Base-by-base conservation (phyloP, 352 stramenopile species). In the Globisporangium heterothallicum region DNA sequence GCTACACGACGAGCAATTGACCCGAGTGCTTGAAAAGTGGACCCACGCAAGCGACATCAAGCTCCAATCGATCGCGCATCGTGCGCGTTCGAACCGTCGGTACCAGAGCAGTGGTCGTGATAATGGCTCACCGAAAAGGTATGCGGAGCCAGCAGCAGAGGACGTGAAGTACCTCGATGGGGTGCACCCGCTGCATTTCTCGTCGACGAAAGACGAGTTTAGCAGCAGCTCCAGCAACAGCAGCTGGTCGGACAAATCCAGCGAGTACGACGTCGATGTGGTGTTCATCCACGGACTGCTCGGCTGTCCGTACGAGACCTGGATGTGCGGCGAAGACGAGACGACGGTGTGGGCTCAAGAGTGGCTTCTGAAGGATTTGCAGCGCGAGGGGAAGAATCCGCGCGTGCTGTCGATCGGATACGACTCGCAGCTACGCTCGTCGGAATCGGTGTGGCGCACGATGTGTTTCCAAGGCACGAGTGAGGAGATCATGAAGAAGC, bases 231-330 rank as follows among this genome's bases (percentile, higher is more conserved):
- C n/a, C 16, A 59, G 13, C 40, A n/a, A 27, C 30, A 38, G 0
- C 4, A 62, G 21, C 13, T 21, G 13, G 18, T 32, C 40, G 10
- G 49, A 72, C 7, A 38, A 64, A 43, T 25, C 42, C 0, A 38
- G 42, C 41, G 53, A 75, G 13, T 91, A 87, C 35, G 74, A 88
- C 27, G 66, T 90, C 1, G 83, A 94, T 25, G 72, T 94, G 4
- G 80, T 94, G 13, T 88, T 94, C 46, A 74, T 94, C 29, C 83
- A 93, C 43, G 83, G 83, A 0, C 56, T 94, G n/a, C 51, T 90
- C 2, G 83, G 83, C 3, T 88, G 74, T 55, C 76, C 82, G 29
- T 89, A 84, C 49, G 73, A 84, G 46, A 94, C 83, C 25, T 94
- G 83, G 83, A 74, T 86, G 36, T 82, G 76, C 35, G 75, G 75